Evolutionary conservation across 768 basidiomycete genomes (phyloP), one percentile per base, ranked within the genome.

Genomic region (Russula sp.): DNA sequence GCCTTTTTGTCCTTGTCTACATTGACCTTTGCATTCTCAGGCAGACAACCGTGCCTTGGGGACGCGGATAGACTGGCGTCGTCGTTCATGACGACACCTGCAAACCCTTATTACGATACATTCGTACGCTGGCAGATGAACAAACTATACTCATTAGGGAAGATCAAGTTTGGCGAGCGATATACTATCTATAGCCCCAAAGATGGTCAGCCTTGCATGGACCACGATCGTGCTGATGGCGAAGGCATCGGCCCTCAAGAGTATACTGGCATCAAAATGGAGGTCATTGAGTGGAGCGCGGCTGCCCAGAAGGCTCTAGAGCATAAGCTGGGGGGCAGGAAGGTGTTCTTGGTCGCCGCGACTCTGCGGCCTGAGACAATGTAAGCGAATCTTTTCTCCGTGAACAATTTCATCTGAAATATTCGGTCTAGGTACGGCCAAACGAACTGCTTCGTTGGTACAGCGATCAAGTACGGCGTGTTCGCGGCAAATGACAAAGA

Each of bases 141-240:
- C 80, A 94, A 92, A 74, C 81, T 98, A 10, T 82, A 92, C 76
- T 79, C 78, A 49, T 80, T 94, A 53, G 89, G 90, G 38, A 95
- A 94, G 77, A 92, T 99, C 80, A 97, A 96, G 76, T 99, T 98
- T 72, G 97, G 97, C 55, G 91, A 97, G 76, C 88, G 97, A 50
- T 96, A 98, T 76, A 99, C 97, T 16, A 92, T 99, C 72, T 99
- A 97, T 82, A 95, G 92, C 68, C 94, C 94, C 2, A 98, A 98
- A 76, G 97, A 99, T 70, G 95, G 94, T 2, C 97, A 98, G 73
- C 96, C 97, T 0, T 99, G 97, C 73, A 98, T 99, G 97, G 97
- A 99, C 76, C 97, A 99, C 78, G 97, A 99, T 75, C 89, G 97
- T 62, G 84, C 86, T 57, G 92, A 93, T 64, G 97, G 97, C 48